Conservation (phyloP, 2,329 filamentous ascomycete species). For the Fusarium oxysporum region DNA sequence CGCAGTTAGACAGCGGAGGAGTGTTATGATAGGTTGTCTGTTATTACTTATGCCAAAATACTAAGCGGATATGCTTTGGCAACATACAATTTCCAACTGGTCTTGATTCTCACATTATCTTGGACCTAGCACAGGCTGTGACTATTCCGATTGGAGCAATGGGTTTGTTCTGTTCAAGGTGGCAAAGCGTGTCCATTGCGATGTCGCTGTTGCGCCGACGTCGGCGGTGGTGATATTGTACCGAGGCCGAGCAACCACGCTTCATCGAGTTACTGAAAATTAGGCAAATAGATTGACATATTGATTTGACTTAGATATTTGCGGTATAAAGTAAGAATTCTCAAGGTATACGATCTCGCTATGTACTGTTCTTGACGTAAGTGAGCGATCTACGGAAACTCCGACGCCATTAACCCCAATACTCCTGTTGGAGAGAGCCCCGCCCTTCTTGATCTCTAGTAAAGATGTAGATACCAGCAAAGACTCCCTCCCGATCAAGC, state of each 20-base stretch:
- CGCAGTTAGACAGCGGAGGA: slow-evolving; percentile 39
- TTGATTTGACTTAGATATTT: not conserved
- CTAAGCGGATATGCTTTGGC: slow-evolving; percentile 21
- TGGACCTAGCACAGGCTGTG: no score
- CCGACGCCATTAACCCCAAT: slow-evolving; percentile 32
- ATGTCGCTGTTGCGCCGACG: slow-evolving; percentile 5
- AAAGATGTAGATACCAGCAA: not conserved
- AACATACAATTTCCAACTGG: not conserved
- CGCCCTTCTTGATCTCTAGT: not conserved
- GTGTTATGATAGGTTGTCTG: slow-evolving; percentile 43
- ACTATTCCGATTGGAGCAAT: not conserved
- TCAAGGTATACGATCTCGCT: not conserved
- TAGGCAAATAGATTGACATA: not conserved
- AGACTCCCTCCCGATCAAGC: slow-evolving; percentile 4
- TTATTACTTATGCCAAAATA: slow-evolving; percentile 38
- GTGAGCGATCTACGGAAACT: slow-evolving; percentile 7
- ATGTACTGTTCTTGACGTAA: not conserved
- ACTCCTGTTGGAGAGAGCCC: slow-evolving; percentile 4
- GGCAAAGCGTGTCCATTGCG: not conserved
- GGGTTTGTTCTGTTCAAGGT: not conserved
- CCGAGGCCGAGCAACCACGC: not conserved
- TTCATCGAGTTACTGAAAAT: not conserved
- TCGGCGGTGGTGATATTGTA: slow-evolving; percentile 5
- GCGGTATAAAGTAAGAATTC: not conserved
- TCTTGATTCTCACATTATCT: not conserved